phyloP scores from a whole-genome alignment of 116 monocot genomes.

The Iris pallida region DNA sequence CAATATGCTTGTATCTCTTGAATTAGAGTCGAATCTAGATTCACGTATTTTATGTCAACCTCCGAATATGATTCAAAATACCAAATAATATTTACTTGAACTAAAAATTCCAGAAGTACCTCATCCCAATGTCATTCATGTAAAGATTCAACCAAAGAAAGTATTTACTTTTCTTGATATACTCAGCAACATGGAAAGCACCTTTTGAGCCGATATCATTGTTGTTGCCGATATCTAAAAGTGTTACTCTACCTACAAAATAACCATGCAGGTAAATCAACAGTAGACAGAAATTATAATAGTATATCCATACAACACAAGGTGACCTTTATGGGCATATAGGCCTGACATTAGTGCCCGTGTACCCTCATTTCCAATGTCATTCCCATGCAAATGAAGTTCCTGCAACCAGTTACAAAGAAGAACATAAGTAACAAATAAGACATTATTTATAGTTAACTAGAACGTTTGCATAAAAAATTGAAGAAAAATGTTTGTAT shows the following conservation, averaged over 20 bases:
- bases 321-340: slow-evolving; percentile 63
- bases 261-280: slow-evolving; percentile 5
- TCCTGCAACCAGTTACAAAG: slow-evolving; percentile 41
- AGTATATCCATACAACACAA: background rate
- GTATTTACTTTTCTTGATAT: slow-evolving; percentile 69
- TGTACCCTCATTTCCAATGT: slow-evolving; percentile 84
- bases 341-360: slow-evolving; percentile 74
- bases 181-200: slow-evolving; percentile 87
- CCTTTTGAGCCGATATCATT: slow-evolving; percentile 91
- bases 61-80: too few species aligned
- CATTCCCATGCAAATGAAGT: slow-evolving; percentile 97
- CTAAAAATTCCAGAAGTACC: too few species aligned
- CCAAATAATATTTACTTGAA: too few species aligned
- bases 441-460: too few species aligned
- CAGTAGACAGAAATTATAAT: background rate
- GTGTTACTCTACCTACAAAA: slow-evolving; percentile 65
- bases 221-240: slow-evolving; percentile 89
- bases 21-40: too few species aligned
- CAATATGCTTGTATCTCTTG: too few species aligned
- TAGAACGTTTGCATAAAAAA: too few species aligned
- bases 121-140: slow-evolving; percentile 98
- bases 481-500: too few species aligned
- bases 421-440: too few species aligned
- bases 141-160: slow-evolving; percentile 90
- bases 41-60: too few species aligned